Evolutionary conservation across 2,329 filamentous ascomycete genomes (phyloP), one percentile per base, ranked within the genome.

Genomic region (Mycocentrospora acerina): DNA sequence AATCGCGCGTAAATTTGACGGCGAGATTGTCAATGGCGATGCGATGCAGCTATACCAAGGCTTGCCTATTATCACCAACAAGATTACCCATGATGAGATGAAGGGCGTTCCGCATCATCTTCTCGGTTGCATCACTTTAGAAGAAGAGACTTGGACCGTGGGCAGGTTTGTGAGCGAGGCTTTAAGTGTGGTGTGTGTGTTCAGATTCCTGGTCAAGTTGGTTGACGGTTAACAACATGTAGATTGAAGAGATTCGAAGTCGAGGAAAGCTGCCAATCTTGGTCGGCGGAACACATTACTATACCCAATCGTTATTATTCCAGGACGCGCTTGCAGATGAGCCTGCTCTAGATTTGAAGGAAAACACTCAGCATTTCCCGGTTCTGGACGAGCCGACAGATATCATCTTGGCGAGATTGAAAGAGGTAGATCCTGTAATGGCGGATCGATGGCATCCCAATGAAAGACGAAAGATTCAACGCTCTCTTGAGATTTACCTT

Each of bases 31-130:
- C 71, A 98, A 98, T 63, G 88, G 88, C 31, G 93, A 98, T 74
- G 93, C 93, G 26, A 95, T 98, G 90, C 93, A 98, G 66, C 83
- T 98, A 71, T 98, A 98, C 67, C 79, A 80, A 36, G 93, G 93
- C 3, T 73, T 98, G 29, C 90, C 93, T 4, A 85, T 97, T 48
- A 91, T 97, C 54, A 98, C 93, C 17, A 98, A 98, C 67, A 95
- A 97, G 64, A 86, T 97, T 42, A 81, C 87, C 0, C 35, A 62
- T 1, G 76, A 82, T 14, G 91, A 97, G 64, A 83, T 83, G 57
- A 79, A 85, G 44, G 88, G 85, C 8, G 76, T 98, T 9, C 85
- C 86, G 4, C 93, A 98, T 62, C 91, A 98, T 66, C 73, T 98
- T 3, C 78, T 98, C 16, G 88, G 87, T 35, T 84, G 83, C 48